Evolutionary conservation across 352 stramenopile genomes (phyloP), one percentile per base, ranked within the genome.

Genomic region (Globisporangium megalacanthum): DNA sequence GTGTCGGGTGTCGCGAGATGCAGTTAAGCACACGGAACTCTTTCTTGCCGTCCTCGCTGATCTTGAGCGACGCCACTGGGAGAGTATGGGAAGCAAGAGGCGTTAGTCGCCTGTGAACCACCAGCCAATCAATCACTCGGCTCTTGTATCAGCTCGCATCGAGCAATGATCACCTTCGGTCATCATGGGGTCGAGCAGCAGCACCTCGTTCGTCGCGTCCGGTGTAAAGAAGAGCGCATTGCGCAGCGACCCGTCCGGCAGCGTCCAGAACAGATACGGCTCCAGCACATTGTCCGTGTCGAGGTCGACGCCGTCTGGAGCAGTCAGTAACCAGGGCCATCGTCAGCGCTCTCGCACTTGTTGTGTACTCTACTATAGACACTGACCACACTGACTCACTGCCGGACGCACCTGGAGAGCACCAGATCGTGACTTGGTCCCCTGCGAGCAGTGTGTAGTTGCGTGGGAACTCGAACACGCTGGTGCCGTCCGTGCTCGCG

Each of bases 381-480:
- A 25, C 3, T 15, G 44, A 11, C 19, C 45, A 13, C 35, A 5
- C 10, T 1, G 35, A 13, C 10, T 39, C 35, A 39, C 3, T 55
- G 17, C 50, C 5, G 15, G 35, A 15, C 55, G 7, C 52, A 58
- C 73, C 75, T 13, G 84, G 84, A 31, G 75, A 75, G 60, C 80
- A 92, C 84, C 84, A 94, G 15, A 94, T 63, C 49, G 79, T 92
- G 46, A 92, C 82, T 48, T 94, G 79, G 41, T 91, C 82, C n/a
- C 84, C 84, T 9, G 76, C 69, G 0, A 88, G 56, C 19, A 94
- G 61, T 11, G 84, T 85, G 56, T 94, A 94, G 8, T 65, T 72
- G 31, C 39, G 14, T 10, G 84, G 84, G 64, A 94, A 92, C 33
- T 41, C 55, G 63, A 94, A 94, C 20, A 78, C 62, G 37, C 75